A percentile compares a stretch with the other conserved stretches of the same genome.
Conservation (phyloP, 352 stramenopile genomes). For the Globisporangium solare region DNA sequence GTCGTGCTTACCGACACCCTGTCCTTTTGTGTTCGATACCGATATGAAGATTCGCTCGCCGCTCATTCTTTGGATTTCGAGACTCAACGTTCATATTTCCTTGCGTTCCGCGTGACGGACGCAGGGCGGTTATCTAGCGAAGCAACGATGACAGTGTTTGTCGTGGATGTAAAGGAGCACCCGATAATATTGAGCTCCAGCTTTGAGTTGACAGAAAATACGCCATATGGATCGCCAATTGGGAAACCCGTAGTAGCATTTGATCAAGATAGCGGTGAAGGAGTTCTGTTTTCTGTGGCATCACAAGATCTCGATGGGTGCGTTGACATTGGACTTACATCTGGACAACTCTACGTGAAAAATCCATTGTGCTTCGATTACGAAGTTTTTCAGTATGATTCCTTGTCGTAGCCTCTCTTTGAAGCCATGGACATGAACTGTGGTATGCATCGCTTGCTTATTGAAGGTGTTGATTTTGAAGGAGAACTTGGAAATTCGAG, state of each 20-base stretch:
- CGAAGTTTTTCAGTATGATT: conserved; percentile 30
- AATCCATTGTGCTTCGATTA: conserved; percentile 46
- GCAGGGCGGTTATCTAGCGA: conserved; percentile 16
- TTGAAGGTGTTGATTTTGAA: conserved; percentile 2
- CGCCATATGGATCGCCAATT: conserved; percentile 6
- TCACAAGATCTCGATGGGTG: conserved; percentile 33
- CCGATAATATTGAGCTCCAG: conserved; percentile 24
- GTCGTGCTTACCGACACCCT: neutral
- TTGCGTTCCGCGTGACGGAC: conserved; percentile 31
- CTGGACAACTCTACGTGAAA: conserved; percentile 36
- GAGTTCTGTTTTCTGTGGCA: conserved; percentile 23
- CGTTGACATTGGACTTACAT: conserved; percentile 25
- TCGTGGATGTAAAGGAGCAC: conserved; percentile 46
- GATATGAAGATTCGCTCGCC: neutral
- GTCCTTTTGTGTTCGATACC: conserved; percentile 7
- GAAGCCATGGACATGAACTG: conserved; percentile 3
- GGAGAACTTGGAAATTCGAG: conserved; percentile 8
- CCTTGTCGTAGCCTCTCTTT: conserved; percentile 5
- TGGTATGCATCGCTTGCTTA: neutral
- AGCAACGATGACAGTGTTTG: conserved; percentile 27
- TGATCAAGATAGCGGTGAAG: conserved; percentile 11
- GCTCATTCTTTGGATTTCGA: conserved; percentile 14
- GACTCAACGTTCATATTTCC: conserved; percentile 8
- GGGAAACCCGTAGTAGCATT: conserved; percentile 13
- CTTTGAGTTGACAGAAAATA: conserved; percentile 32